These are phyloP conservation scores for Suillus tomentosus DNA, from an alignment of 768 basidiomycete genomes.

Conservation along the genomic window DNA sequence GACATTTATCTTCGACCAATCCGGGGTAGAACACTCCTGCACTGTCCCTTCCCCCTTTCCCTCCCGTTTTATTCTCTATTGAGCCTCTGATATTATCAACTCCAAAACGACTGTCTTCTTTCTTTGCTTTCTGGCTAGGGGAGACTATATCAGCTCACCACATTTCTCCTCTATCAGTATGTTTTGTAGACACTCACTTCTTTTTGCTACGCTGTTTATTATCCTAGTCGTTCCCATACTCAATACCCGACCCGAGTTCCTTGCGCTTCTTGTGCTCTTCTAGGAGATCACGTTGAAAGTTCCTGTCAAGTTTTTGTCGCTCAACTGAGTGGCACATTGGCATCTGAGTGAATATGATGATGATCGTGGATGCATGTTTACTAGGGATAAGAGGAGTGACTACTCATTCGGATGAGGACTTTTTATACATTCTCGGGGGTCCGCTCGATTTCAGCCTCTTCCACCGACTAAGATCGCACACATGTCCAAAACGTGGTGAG, in stretches of 20 bases:
- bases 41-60: neutral
- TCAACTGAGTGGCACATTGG: neutral
- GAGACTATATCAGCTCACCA: neutral
- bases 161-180: neutral
- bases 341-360: no score
- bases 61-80: neutral
- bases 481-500: no score
- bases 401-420: no score
- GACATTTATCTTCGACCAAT: no score
- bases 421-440: no score
- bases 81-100: neutral
- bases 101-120: neutral
- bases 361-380: no score
- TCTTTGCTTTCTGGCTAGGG: neutral
- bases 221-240: neutral
- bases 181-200: neutral
- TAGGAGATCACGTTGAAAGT: neutral
- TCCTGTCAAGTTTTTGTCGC: neutral
- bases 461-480: no score
- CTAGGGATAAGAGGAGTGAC: no score
- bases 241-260: neutral
- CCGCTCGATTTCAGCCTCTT: no score
- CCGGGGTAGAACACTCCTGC: neutral
- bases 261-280: neutral
- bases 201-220: neutral